These are phyloP conservation scores for Hortaea werneckii DNA, from an alignment of 2,329 filamentous ascomycete species.

Conservation along the genomic window DNA sequence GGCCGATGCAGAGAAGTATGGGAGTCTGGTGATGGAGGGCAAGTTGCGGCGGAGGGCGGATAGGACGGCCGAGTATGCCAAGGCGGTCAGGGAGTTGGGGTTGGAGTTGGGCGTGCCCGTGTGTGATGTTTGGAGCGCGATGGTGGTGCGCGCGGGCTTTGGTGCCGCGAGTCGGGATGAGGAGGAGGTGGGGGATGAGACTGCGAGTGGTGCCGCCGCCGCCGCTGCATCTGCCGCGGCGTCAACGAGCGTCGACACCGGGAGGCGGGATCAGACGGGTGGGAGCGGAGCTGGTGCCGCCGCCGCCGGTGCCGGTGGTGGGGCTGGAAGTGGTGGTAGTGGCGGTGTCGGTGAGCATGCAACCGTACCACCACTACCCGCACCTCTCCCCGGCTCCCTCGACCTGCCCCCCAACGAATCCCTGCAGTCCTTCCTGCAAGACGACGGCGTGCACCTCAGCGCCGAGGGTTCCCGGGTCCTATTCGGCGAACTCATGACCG, in stretches of 20 bases:
- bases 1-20: slow-evolving; percentile 9
- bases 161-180: slow-evolving; percentile 17
- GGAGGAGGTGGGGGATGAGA: slow-evolving; percentile 17
- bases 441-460: slow-evolving; percentile 51
- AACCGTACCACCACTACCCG: slow-evolving; percentile 8
- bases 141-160: slow-evolving; percentile 58
- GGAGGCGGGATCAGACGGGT: neutral
- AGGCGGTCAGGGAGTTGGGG: slow-evolving; percentile 55
- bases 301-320: neutral
- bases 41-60: slow-evolving; percentile 44
- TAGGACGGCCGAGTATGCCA: slow-evolving; percentile 53
- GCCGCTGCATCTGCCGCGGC: neutral
- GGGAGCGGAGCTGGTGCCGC: neutral
- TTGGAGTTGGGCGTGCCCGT: slow-evolving; percentile 48
- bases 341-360: neutral
- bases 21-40: slow-evolving; percentile 3
- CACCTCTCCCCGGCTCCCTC: slow-evolving; percentile 43
- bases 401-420: slow-evolving; percentile 48
- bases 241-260: neutral
- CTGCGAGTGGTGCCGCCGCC: too few species aligned
- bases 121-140: slow-evolving; percentile 67
- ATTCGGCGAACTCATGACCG: slow-evolving; percentile 42
- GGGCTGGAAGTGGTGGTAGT: too few species aligned
- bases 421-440: slow-evolving; percentile 42
- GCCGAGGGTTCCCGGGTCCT: slow-evolving; percentile 47